These are phyloP conservation scores for Sphagnum magellanicum DNA, from an alignment of 228 moss, liverwort and hornwort species.

Conservation along the genomic window DNA sequence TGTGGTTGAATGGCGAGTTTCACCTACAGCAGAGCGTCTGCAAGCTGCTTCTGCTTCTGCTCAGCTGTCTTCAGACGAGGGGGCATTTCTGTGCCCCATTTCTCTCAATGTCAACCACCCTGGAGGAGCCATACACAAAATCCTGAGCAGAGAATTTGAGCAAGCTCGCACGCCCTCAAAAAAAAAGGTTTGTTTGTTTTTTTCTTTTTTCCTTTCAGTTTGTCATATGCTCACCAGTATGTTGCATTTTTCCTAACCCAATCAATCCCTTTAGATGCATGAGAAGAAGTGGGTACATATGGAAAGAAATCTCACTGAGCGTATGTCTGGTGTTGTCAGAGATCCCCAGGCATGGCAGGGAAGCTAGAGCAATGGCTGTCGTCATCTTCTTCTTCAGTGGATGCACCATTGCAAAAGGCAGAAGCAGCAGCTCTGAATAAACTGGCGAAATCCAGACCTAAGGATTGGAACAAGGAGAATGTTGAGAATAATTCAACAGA, in stretches of 20 bases:
- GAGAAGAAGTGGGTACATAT: neutral
- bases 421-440: neutral
- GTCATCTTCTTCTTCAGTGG: constrained; percentile 25
- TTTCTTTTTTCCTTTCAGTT: neutral
- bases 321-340: constrained; percentile 14
- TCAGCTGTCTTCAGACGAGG: constrained; percentile 8
- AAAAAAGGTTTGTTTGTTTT: constrained; percentile 23
- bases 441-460: neutral
- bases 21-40: constrained; percentile 48
- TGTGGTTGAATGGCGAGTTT: constrained; percentile 35
- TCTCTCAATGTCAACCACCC: constrained; percentile 7
- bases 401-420: constrained; percentile 7
- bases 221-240: neutral
- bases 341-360: constrained; percentile 54
- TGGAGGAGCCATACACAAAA: constrained; percentile 14
- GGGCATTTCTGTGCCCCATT: constrained; percentile 15
- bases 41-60: constrained; percentile 20
- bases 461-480: constrained; percentile 29
- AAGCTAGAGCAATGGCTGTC: constrained; percentile 51
- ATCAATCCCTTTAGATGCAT: neutral
- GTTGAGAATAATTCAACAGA: neutral
- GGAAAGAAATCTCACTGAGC: neutral
- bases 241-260: neutral
- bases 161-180: constrained; percentile 4
- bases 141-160: constrained; percentile 16